Evolutionary conservation across 768 basidiomycete species (phyloP).

Genomic region (Lactarius trivialis): DNA sequence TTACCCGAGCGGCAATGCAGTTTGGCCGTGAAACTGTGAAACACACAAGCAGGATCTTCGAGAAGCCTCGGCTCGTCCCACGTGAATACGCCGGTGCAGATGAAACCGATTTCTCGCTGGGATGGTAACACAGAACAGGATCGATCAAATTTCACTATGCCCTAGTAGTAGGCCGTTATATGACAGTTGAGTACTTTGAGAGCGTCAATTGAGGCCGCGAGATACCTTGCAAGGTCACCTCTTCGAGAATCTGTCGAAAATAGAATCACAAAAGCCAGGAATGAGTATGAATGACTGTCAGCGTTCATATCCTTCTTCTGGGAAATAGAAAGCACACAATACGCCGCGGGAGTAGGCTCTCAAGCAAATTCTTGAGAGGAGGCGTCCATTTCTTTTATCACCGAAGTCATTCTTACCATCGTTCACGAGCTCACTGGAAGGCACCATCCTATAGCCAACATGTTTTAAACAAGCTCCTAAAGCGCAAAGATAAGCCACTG

Average conservation of each 20-base stretch:
- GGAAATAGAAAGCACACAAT: neutral
- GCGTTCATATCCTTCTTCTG: neutral
- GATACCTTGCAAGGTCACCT: neutral
- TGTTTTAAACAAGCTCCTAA: neutral
- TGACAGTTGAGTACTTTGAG: neutral
- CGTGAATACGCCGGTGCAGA: neutral
- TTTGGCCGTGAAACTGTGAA: neutral
- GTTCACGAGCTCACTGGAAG: neutral
- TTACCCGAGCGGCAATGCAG: neutral
- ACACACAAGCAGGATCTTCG: neutral
- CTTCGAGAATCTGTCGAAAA: neutral
- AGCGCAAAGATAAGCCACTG: neutral
- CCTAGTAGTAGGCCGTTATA: no score
- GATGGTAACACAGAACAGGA: neutral
- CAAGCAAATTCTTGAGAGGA: neutral
- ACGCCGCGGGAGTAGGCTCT: neutral
- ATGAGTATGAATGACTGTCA: neutral
- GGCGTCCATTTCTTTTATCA: neutral
- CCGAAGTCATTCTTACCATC: neutral
- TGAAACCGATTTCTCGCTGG: neutral
- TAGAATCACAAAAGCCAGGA: neutral
- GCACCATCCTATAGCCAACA: neutral
- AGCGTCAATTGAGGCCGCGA: neutral
- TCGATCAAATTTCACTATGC: neutral
- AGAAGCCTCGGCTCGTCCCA: neutral